These are phyloP conservation scores for Phytophthora pini DNA, from an alignment of 352 stramenopile species.

Conservation along the genomic window DNA sequence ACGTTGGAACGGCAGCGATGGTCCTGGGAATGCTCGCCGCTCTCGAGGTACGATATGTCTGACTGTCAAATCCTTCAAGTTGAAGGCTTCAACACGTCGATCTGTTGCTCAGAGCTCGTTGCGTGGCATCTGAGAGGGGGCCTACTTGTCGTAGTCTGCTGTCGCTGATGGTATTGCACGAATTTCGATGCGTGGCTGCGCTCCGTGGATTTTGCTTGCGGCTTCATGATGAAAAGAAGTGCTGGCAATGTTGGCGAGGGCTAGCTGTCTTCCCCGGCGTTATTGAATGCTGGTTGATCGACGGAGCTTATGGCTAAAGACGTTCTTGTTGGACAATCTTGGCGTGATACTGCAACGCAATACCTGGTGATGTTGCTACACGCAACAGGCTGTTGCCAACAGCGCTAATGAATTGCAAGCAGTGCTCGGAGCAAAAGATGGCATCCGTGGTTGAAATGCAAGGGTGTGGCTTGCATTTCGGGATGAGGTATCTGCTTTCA, in stretches of 20 bases:
- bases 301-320: no score
- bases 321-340: no score
- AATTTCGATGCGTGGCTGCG: not conserved
- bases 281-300: not conserved
- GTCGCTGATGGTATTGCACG: not conserved
- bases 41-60: not conserved
- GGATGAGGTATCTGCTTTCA: no score
- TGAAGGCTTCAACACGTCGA: constrained; percentile 7
- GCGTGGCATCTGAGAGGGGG: constrained; percentile 12
- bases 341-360: no score
- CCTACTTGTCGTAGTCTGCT: not conserved
- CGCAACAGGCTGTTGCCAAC: no score
- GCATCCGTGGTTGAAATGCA: no score
- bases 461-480: no score
- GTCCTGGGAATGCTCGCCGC: not conserved
- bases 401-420: no score
- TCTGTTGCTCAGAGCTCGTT: constrained; percentile 8
- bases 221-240: no score
- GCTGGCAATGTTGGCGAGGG: not conserved
- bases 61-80: constrained; percentile 10
- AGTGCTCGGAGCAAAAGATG: no score
- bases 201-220: not conserved
- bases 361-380: no score
- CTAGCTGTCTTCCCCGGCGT: no score
- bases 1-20: not conserved